phyloP scores from a whole-genome alignment of 2,329 filamentous ascomycete genomes.

The Hypoxylon sp. region DNA sequence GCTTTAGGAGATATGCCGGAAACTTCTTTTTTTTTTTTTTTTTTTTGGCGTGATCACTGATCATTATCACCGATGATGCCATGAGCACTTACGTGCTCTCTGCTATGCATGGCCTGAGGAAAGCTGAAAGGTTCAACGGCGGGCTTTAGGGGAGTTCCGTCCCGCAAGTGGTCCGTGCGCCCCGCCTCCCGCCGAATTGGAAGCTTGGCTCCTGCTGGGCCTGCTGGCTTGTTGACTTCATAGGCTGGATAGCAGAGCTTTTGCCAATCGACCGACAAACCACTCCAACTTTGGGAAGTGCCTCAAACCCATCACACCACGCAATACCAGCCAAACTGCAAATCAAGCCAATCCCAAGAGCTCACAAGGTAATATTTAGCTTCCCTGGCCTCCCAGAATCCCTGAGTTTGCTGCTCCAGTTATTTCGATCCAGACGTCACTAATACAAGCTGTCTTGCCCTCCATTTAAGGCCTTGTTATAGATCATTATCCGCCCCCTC shows the following conservation, averaged over 20 bases:
- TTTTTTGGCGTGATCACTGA: conserved; percentile 29
- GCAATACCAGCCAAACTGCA: conserved; percentile 5
- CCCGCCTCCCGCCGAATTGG: conserved; percentile 19
- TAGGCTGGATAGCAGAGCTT: background rate
- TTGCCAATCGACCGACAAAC: conserved; percentile 17
- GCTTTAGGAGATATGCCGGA: conserved; percentile 23
- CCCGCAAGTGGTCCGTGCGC: conserved; percentile 25
- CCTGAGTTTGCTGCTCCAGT: conserved; percentile 13
- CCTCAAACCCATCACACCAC: conserved; percentile 28
- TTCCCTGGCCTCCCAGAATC: conserved; percentile 8
- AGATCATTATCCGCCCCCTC: too few relatives aligned
- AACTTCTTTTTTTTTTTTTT: background rate
- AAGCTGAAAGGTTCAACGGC: conserved; percentile 3
- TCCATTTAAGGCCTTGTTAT: background rate
- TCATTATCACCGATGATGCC: conserved; percentile 25
- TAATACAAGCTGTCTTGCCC: background rate
- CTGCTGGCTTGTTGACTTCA: conserved; percentile 13
- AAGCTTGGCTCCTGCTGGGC: background rate
- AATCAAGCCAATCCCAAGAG: conserved; percentile 28
- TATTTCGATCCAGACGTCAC: background rate
- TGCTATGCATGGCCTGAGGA: conserved; percentile 14
- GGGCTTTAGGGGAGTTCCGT: conserved; percentile 30
- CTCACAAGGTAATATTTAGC: conserved; percentile 2
- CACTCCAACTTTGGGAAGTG: conserved; percentile 24
- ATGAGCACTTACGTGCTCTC: conserved; percentile 14